A percentile compares a stretch with the other conserved stretches of the same genome.
Conservation (phyloP, 2,329 filamentous ascomycete genomes). For the Hypoxylon sp. region DNA sequence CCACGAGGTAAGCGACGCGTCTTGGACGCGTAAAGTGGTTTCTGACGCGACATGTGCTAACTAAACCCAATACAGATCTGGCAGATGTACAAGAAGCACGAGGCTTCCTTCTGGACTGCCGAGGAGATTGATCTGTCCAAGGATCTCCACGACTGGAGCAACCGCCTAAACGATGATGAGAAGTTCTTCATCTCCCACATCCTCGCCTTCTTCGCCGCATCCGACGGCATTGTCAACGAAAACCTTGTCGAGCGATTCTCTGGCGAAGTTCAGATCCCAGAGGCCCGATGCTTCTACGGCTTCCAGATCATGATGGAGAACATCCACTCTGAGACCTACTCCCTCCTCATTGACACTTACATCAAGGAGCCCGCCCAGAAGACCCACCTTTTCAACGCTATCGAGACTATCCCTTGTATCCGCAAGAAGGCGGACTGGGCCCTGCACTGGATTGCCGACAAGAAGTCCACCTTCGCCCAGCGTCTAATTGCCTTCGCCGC, state of each 20-base stretch:
- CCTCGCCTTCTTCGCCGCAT: conserved; percentile 98
- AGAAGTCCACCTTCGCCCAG: conserved; percentile 93
- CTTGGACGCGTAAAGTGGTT: conserved; percentile 77
- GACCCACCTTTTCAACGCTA: conserved; percentile 96
- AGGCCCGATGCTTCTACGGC: conserved; percentile 99
- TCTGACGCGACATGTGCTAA: conserved; percentile 57
- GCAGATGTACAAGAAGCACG: conserved; percentile 99
- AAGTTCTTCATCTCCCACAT: conserved; percentile 99
- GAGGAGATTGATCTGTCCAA: conserved; percentile 99
- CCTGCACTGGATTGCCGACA: conserved; percentile 92
- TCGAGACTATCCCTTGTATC: conserved; percentile 99
- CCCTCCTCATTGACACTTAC: conserved; percentile 98
- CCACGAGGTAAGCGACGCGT: conserved; percentile 86
- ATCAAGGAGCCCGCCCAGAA: conserved; percentile 98
- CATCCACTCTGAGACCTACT: conserved; percentile 99
- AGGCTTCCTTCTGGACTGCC: conserved; percentile 99
- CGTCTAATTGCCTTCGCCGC: conserved; percentile 97
- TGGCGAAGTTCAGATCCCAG: conserved; percentile 94
- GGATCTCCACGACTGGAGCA: conserved; percentile 99
- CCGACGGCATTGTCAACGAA: conserved; percentile 99
- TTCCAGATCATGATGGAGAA: conserved; percentile 99
- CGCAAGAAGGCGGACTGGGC: conserved; percentile 99
- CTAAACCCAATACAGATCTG: conserved; percentile 78
- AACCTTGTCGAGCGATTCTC: conserved; percentile 99
- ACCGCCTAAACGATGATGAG: conserved; percentile 95